Evolutionary conservation across 345 rosid genomes (phyloP), one percentile per base, ranked within the genome.

Genomic region (Boechera retrofracta): DNA sequence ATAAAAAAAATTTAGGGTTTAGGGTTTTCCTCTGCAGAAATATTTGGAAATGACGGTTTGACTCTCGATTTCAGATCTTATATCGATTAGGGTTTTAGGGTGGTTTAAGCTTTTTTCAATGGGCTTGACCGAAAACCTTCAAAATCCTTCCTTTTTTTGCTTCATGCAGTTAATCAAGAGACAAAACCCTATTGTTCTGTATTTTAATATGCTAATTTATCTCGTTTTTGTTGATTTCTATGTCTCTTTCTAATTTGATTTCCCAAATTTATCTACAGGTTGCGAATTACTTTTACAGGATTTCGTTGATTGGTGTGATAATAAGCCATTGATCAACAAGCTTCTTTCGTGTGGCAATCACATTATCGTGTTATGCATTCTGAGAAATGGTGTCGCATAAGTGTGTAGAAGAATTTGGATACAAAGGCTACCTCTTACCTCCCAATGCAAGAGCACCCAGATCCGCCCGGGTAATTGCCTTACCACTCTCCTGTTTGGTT

Each of bases 361-460:
- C 64, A 45, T 39, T 1, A 52, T 56, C 66, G 61, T 83, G 84
- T 86, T 79, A 82, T 83, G 85, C 80, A 86, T 72, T 80, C 83
- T 81, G 86, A 86, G 88, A 84, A 75, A 79, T 75, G 86, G 89
- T 85, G 76, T 82, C 91, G 89, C 90, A 86, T 73, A 91, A 81
- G 84, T 84, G 87, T 38, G 71, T 77, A 77, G 72, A 77, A 85
- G 85, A 91, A 53, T 85, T 88, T 74, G 93, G 91, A 76, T 86
- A 87, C 83, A 81, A 77, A 82, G 90, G 89, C 85, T 91, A 85
- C 77, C 87, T 80, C 79, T 83, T 92, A 79, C 99, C 98, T 47
- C 52, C 90, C 74, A 88, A 82, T 29, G 98, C 99, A 24, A 88
- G 92, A 79, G 97, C 93, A 35, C 78, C 91, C 77, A 82, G 98